Conservation (phyloP, 441 rosid species). For the Bocquillonia castaneifolia region DNA sequence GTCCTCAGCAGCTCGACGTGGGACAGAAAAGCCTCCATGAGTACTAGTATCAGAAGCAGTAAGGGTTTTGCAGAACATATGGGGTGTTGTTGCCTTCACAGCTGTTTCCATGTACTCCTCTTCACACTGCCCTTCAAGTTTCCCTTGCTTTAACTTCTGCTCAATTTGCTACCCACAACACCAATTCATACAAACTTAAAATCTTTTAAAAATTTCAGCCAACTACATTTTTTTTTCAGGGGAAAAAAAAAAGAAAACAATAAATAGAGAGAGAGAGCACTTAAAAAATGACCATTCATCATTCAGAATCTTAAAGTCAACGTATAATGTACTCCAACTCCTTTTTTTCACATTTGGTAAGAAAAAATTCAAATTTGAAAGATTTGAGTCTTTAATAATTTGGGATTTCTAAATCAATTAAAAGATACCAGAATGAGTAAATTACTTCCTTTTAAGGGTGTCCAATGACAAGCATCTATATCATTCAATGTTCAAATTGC, state of each 20-base stretch:
- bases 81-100: constrained; percentile 65
- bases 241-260: neutral
- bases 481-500: constrained; percentile 1
- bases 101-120: constrained; percentile 58
- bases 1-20: constrained; percentile 98
- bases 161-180: constrained; percentile 40
- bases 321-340: neutral
- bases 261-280: neutral
- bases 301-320: neutral
- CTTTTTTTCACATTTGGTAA: neutral
- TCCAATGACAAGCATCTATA: neutral
- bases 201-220: constrained; percentile 10
- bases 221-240: neutral
- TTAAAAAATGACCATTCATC: neutral
- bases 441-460: neutral
- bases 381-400: constrained; percentile 1
- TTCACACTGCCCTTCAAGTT: constrained; percentile 46
- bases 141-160: constrained; percentile 47
- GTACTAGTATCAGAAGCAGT: constrained; percentile 99
- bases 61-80: constrained; percentile 97
- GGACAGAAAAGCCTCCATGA: constrained; percentile 97
- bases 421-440: neutral
- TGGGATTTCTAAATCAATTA: neutral
- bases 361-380: neutral
- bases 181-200: constrained; percentile 16